Conservation (phyloP, 179 eudicot genomes). For the Corrigiola litoralis region DNA sequence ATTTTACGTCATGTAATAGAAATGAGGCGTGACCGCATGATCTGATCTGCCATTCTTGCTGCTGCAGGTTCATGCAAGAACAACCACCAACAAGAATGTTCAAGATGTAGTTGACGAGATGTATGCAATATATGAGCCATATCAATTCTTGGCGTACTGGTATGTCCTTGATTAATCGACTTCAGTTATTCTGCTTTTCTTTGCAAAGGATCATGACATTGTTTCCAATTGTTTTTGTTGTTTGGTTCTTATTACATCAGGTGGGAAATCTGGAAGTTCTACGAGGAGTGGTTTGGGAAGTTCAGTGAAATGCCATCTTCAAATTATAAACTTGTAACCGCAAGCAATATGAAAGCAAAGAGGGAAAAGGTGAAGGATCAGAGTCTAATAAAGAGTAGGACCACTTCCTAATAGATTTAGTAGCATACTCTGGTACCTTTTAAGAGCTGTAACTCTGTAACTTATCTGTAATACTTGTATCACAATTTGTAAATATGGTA, state of each 20-base stretch:
- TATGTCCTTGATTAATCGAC: conserved; percentile 12
- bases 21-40: background rate
- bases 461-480: too few species aligned
- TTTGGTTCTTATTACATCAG: conserved; percentile 26
- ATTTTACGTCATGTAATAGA: background rate
- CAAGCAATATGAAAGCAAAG: conserved; percentile 56
- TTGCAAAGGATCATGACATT: background rate
- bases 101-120: conserved; percentile 46
- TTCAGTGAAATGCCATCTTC: conserved; percentile 59
- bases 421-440: too few species aligned
- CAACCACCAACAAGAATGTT: conserved; percentile 41
- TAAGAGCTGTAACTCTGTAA: too few species aligned
- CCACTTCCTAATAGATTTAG: background rate
- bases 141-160: conserved; percentile 86
- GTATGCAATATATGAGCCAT: conserved; percentile 60
- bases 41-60: background rate
- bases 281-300: conserved; percentile 71
- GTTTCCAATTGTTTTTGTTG: background rate
- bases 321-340: conserved; percentile 63
- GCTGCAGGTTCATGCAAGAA: conserved; percentile 58
- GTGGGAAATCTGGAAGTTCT: conserved; percentile 78
- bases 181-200: background rate
- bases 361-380: background rate
- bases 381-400: background rate
- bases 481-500: too few species aligned